Percentiles rank a stretch among this genome's conserved stretches.
Evolutionary conservation across 345 rosid species (phyloP).

Genomic region (Trapa bicornis): DNA sequence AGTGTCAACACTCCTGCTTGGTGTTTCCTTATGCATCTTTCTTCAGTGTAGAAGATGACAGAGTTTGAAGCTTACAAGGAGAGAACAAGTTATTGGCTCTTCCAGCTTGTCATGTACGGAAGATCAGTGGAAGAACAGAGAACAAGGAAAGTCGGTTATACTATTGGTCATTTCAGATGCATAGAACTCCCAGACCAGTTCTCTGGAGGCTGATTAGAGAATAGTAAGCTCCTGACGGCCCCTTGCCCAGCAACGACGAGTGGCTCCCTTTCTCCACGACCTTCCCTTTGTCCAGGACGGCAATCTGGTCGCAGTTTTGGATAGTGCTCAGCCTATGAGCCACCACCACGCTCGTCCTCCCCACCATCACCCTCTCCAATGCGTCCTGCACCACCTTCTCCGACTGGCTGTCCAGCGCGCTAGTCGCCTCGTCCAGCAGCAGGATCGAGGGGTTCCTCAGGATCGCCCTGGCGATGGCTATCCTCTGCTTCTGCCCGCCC

Average conservation of each 20-base stretch:
- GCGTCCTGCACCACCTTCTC: constrained; percentile 85
- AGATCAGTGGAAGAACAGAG: no score
- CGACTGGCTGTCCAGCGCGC: constrained; percentile 82
- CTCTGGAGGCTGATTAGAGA: constrained; percentile 22
- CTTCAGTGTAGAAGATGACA: no score
- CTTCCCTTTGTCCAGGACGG: constrained; percentile 70
- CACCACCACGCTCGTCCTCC: constrained; percentile 61
- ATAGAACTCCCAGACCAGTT: constrained; percentile 1
- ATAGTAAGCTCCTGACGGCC: constrained; percentile 5
- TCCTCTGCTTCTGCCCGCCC: constrained; percentile 93
- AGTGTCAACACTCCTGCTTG: no score
- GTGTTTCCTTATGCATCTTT: no score
- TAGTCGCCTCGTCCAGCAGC: constrained; percentile 82
- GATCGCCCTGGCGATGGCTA: constrained; percentile 83
- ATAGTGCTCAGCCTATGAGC: constrained; percentile 83
- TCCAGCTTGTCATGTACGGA: no score
- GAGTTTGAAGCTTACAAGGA: no score
- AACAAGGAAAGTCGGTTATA: no score
- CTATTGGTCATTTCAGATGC: background rate
- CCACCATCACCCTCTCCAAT: constrained; percentile 64
- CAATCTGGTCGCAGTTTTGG: constrained; percentile 55
- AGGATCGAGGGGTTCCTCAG: constrained; percentile 64
- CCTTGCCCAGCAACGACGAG: constrained; percentile 1
- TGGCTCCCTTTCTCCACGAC: constrained; percentile 69
- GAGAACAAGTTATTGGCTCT: no score